These are phyloP conservation scores for Cornus florida DNA, from an alignment of 148 eudicot species.

Conservation along the genomic window DNA sequence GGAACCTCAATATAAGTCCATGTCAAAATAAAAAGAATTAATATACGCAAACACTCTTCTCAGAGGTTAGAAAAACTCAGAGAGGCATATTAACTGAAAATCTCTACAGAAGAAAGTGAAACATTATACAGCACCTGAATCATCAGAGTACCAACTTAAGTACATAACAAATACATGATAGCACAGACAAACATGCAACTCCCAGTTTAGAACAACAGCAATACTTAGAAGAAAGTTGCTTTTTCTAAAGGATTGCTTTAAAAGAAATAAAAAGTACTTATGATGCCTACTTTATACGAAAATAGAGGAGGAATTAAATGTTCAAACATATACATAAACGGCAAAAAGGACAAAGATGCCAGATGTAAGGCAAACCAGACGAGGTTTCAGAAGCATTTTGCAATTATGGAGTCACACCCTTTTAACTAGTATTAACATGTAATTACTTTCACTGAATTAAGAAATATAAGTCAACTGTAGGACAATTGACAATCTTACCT, in stretches of 20 bases:
- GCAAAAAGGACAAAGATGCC: background rate
- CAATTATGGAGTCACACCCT: background rate
- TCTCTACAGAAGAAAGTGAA: conserved; percentile 77
- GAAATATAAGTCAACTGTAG: background rate
- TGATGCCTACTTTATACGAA: background rate
- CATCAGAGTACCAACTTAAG: conserved; percentile 47
- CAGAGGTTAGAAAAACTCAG: conserved; percentile 82
- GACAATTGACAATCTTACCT: conserved; percentile 42
- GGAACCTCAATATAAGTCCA: conserved; percentile 6
- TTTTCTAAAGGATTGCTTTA: background rate
- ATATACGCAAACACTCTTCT: conserved; percentile 42
- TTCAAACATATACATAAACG: conserved; percentile 7
- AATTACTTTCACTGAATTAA: background rate
- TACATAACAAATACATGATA: conserved; percentile 7
- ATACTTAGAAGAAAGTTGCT: background rate
- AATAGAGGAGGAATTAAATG: background rate
- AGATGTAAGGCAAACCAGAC: background rate
- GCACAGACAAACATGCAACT: conserved; percentile 10
- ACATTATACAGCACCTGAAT: conserved; percentile 79
- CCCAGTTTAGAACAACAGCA: background rate
- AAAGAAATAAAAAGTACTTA: background rate
- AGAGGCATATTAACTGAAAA: conserved; percentile 66
- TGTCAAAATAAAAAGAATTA: conserved; percentile 1
- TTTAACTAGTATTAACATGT: background rate
- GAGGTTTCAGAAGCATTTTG: background rate